A percentile compares a stretch with the other conserved stretches of the same genome.
These are phyloP conservation scores for Globisporangium splendens DNA, from an alignment of 352 stramenopile genomes.

Conservation along the genomic window DNA sequence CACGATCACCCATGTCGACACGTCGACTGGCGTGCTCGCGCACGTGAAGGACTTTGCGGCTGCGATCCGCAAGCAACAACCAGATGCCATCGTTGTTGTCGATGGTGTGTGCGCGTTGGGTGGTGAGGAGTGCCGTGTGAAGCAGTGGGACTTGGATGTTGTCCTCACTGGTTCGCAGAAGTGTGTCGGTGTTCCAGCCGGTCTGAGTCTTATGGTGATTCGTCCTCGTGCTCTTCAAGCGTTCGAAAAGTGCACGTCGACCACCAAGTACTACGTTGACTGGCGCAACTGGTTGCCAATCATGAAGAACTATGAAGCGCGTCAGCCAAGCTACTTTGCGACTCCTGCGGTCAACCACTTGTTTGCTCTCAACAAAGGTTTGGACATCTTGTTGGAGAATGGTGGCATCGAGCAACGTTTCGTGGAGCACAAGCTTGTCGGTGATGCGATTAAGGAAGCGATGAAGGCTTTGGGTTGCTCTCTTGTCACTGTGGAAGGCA, in stretches of 20 bases:
- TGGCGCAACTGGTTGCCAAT: conserved; percentile 80
- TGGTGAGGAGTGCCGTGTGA: conserved; percentile 76
- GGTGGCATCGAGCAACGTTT: conserved; percentile 80
- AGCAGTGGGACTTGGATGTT: conserved; percentile 76
- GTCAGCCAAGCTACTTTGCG: conserved; percentile 72
- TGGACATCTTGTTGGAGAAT: conserved; percentile 70
- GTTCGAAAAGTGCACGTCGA: conserved; percentile 56
- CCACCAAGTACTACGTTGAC: conserved; percentile 68
- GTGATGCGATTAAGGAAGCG: conserved; percentile 59
- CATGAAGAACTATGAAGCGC: conserved; percentile 83
- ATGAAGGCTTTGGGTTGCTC: conserved; percentile 59
- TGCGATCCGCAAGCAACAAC: conserved; percentile 52
- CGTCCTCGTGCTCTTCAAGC: conserved; percentile 60
- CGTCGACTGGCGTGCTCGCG: conserved; percentile 65
- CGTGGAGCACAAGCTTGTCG: conserved; percentile 55
- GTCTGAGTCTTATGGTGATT: conserved; percentile 62
- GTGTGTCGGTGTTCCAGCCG: conserved; percentile 67
- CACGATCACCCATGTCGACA: conserved; percentile 79
- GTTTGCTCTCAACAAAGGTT: conserved; percentile 60
- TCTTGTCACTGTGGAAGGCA: conserved; percentile 49
- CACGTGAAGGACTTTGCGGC: conserved; percentile 57
- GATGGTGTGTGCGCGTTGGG: conserved; percentile 69
- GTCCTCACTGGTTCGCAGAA: conserved; percentile 80
- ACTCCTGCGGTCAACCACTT: conserved; percentile 79
- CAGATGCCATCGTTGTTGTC: conserved; percentile 59